Evolutionary conservation across 768 basidiomycete species (phyloP), one percentile per base, ranked within the genome.

Genomic region (Lentinus brumalis): DNA sequence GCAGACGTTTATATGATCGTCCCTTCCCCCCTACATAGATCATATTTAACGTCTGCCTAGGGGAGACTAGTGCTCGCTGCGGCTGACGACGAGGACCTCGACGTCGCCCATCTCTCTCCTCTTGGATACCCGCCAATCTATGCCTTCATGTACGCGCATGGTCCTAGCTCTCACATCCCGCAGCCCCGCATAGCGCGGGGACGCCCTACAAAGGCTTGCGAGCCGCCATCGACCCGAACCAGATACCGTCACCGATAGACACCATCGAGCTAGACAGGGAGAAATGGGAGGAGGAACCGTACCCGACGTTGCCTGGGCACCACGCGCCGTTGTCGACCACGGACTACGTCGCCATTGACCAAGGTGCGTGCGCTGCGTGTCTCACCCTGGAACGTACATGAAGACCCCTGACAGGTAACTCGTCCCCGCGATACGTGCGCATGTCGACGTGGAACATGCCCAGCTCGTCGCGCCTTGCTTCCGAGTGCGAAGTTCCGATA

Each of bases 391-490:
- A 29, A 14, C 16, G 9, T 53, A 10, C 21, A 31, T 12, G 30
- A 21, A 44, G 2, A n/a, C 6, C 11, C 5, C 6, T 35, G 6
- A 11, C 65, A 87, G 88, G 96, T 59, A 98, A 96, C 75, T 91
- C 94, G 3, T 92, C 91, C 14, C 97, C 97, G 8, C 91, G 91
- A 69, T 94, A 91, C 73, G 81, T 96, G 49, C 88, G 97, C 39
- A 79, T 93, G 58, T 89, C 97, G 15, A 93, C 95, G 6, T 95
- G 94, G 86, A 89, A 88, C 70, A 76, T 98, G 29, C 97, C 97
- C 2, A 82, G 83, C 61, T 87, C 90, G 2, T 86, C 88, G 15
- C 86, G 88, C 47, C 83, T 99, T 14, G 86, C 93, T 1, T 78
- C 83, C 2, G 89, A 95, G 29, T 92, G 94, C 56, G 84, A 26